phyloP scores from a whole-genome alignment of 1,284 basidiomycete genomes.

The Cutaneotrichosporon sp. region DNA sequence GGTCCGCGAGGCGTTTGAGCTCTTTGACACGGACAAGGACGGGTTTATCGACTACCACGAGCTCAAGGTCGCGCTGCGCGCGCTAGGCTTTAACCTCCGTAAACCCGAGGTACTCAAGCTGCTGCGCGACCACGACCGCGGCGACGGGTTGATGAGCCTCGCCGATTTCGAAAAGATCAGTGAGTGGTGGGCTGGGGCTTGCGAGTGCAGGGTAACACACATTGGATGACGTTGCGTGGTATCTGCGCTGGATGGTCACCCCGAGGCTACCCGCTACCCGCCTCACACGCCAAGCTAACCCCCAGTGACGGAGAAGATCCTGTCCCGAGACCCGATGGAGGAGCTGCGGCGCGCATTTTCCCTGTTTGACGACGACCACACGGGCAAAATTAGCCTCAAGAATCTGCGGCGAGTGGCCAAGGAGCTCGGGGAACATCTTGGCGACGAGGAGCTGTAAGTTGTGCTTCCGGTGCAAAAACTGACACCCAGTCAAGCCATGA shows the following conservation, averaged over 20 bases:
- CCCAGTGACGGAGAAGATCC: constrained; percentile 87
- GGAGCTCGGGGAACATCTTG: constrained; percentile 91
- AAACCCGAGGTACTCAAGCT: constrained; percentile 97
- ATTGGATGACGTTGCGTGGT: too few species aligned
- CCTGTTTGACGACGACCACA: constrained; percentile 93
- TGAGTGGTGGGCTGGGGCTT: constrained; percentile 56
- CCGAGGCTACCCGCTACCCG: too few species aligned
- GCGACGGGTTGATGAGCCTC: constrained; percentile 87
- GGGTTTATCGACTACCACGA: constrained; percentile 97
- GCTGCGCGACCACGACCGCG: constrained; percentile 86
- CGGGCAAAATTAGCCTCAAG: constrained; percentile 86
- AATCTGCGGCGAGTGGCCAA: constrained; percentile 92
- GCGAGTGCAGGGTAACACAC: not conserved
- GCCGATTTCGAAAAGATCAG: constrained; percentile 94
- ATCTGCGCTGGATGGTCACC: too few species aligned
- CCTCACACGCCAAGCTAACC: constrained; percentile 1
- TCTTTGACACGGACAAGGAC: constrained; percentile 99
- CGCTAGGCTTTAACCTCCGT: constrained; percentile 94
- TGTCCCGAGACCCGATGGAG: constrained; percentile 90
- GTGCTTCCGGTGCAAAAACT: not conserved
- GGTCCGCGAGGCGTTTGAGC: constrained; percentile 97
- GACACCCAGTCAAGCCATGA: constrained; percentile 87
- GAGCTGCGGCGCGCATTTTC: constrained; percentile 94
- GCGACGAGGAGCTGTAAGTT: constrained; percentile 93
- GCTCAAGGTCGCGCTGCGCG: constrained; percentile 96